Evolutionary conservation across 805 yeast species (phyloP).

Genomic region (Saccharomycopsis olivae): DNA sequence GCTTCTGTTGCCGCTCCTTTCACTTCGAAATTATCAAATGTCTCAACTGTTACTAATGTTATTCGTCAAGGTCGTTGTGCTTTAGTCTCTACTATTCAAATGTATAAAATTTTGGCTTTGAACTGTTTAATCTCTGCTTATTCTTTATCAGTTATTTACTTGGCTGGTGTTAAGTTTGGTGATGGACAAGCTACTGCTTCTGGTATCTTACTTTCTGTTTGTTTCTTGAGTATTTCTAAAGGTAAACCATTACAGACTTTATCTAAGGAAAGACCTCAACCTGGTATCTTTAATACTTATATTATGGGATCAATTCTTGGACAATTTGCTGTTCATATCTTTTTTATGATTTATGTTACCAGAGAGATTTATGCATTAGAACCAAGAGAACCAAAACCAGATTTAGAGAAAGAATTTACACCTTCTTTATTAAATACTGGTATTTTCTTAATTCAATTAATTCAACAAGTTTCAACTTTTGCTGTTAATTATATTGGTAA

Average conservation of each 20-base stretch:
- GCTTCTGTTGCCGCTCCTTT: constrained; percentile 99
- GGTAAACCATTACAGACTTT: constrained; percentile 84
- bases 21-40: constrained; percentile 88
- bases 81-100: constrained; percentile 91
- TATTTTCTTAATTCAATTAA: constrained; percentile 84
- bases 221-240: constrained; percentile 91
- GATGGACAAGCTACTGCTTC: constrained; percentile 97
- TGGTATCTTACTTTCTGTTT: constrained; percentile 84
- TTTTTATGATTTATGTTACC: constrained; percentile 73
- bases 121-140: constrained; percentile 96
- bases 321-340: constrained; percentile 89
- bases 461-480: constrained; percentile 95
- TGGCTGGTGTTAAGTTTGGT: constrained; percentile 97
- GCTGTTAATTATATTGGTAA: constrained; percentile 96
- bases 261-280: constrained; percentile 92
- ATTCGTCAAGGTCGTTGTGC: constrained; percentile 98
- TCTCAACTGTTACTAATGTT: constrained; percentile 83
- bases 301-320: constrained; percentile 97
- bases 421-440: constrained; percentile 95
- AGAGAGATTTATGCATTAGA: constrained; percentile 75
- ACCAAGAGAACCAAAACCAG: constrained; percentile 86
- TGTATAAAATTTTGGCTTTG: constrained; percentile 95
- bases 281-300: constrained; percentile 89
- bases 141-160: constrained; percentile 82
- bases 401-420: constrained; percentile 74